Percentiles rank a stretch among this genome's conserved stretches.
Evolutionary conservation across 2,329 filamentous ascomycete genomes (phyloP).

Genomic region (Pestalotiopsis sp.): DNA sequence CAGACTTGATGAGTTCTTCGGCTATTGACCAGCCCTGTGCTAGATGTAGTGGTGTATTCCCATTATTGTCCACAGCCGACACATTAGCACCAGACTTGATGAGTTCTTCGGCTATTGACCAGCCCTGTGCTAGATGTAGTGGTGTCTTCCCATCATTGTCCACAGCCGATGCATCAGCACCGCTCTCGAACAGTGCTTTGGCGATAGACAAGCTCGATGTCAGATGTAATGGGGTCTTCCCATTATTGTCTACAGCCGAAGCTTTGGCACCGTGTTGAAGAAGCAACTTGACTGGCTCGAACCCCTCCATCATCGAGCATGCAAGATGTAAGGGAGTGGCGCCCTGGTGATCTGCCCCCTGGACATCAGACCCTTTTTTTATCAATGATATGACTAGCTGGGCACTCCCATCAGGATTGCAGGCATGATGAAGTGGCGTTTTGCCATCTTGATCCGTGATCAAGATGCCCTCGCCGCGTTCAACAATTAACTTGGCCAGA

Average conservation of each 20-base stretch:
- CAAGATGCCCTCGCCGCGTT: conserved; percentile 26
- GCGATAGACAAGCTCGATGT: accelerated
- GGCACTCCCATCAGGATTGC: neutral
- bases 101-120: accelerated
- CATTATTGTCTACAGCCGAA: conserved; percentile 20
- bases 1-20: no score
- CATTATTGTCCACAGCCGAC: neutral
- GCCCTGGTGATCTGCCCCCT: neutral
- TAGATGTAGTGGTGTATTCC: neutral
- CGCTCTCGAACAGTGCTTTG: neutral
- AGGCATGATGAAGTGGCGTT: conserved; percentile 31
- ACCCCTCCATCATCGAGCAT: neutral
- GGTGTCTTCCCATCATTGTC: neutral
- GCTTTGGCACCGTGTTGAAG: neutral
- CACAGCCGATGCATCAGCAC: neutral
- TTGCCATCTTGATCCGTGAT: conserved; percentile 30
- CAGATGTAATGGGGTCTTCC: conserved; percentile 35
- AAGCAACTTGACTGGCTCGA: neutral
- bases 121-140: neutral
- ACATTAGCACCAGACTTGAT: neutral
- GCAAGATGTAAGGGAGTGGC: neutral
- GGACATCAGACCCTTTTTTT: neutral
- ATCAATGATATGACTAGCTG: neutral
- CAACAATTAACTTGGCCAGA: neutral
- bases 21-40: neutral